phyloP scores from a whole-genome alignment of 805 yeast genomes.

The Yamadazyma tumulicola region DNA sequence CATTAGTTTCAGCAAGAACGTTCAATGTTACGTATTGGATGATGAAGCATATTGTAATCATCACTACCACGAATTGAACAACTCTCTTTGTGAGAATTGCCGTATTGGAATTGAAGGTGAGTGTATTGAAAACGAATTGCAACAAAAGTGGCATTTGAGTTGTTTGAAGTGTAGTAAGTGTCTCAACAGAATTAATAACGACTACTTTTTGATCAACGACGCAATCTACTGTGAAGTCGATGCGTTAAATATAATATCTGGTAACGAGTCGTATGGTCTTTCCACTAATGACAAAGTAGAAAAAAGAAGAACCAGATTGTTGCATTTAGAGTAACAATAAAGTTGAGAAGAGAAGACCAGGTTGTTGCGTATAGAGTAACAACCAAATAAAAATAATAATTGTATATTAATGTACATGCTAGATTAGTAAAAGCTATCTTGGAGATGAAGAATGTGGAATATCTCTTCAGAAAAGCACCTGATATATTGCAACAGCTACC shows the following conservation, averaged over 20 bases:
- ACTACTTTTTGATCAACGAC: conserved; percentile 52
- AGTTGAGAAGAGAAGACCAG: conserved; percentile 43
- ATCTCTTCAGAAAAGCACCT: no score
- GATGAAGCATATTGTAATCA: conserved; percentile 80
- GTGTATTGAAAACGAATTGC: conserved; percentile 74
- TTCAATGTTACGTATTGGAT: conserved; percentile 69
- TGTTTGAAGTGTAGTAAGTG: conserved; percentile 75
- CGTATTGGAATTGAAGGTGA: conserved; percentile 80
- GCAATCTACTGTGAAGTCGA: conserved; percentile 51
- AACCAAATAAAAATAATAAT: no score
- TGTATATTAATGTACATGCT: conserved; percentile 4
- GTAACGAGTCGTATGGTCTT: conserved; percentile 20
- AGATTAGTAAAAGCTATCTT: not conserved
- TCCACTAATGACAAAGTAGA: conserved; percentile 34
- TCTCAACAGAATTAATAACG: conserved; percentile 43
- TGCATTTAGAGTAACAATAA: conserved; percentile 35
- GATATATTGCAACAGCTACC: no score
- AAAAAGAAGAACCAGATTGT: conserved; percentile 41
- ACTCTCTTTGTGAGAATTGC: conserved; percentile 72
- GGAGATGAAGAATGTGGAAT: no score
- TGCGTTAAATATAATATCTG: conserved; percentile 28
- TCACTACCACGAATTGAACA: conserved; percentile 74
- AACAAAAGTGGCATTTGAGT: conserved; percentile 67
- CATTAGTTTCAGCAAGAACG: conserved; percentile 52
- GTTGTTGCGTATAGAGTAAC: conserved; percentile 34